phyloP scores from a whole-genome alignment of 306 rosid genomes.

The Lathyrus oleraceus region DNA sequence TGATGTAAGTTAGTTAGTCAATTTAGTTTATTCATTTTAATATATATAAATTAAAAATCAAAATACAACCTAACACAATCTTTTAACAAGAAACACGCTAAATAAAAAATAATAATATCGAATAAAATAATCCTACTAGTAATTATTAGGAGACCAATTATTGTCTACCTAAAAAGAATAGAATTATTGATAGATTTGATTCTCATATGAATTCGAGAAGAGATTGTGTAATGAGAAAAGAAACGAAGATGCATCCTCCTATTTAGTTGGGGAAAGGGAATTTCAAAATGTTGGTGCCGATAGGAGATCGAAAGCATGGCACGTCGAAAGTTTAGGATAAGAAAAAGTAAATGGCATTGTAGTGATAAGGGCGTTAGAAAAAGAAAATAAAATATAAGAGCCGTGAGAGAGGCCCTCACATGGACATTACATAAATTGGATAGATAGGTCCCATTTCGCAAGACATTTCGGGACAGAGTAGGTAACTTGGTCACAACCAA shows the following conservation, averaged over 20 bases:
- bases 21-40: no score
- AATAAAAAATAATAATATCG: neutral
- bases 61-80: slow-evolving; percentile 1
- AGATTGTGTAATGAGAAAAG: neutral
- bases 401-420: slow-evolving; percentile 10
- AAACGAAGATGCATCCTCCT: neutral
- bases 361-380: slow-evolving; percentile 1
- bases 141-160: neutral
- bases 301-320: slow-evolving; percentile 14
- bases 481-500: slow-evolving; percentile 33
- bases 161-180: neutral
- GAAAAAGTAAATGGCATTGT: slow-evolving; percentile 8
- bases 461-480: slow-evolving; percentile 14
- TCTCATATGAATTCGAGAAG: neutral
- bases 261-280: slow-evolving; percentile 7
- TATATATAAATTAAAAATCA: neutral
- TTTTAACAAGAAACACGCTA: neutral
- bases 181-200: neutral
- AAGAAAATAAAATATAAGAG: neutral
- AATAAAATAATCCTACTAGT: neutral
- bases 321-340: slow-evolving; percentile 32
- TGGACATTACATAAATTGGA: slow-evolving; percentile 3
- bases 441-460: slow-evolving; percentile 29
- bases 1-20: no score
- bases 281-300: slow-evolving; percentile 43